Conservation (phyloP, 805 yeast genomes). For the Ogataea methylovora region DNA sequence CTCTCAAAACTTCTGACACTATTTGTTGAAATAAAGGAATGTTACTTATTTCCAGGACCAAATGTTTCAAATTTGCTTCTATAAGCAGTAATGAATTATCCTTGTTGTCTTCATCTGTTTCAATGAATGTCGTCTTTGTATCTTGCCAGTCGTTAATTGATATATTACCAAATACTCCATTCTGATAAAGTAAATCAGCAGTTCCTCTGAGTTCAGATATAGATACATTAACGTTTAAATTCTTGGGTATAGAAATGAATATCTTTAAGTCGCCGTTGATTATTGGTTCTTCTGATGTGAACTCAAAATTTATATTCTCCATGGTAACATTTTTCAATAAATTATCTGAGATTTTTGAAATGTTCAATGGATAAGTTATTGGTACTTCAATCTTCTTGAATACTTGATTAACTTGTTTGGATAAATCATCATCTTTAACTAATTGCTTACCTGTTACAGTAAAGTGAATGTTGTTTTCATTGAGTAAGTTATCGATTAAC, state of each 20-base stretch:
- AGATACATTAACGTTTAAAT: conserved; percentile 13
- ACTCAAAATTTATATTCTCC: conserved; percentile 26
- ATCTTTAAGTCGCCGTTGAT: conserved; percentile 32
- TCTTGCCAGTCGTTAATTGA: conserved; percentile 37
- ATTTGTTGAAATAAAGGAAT: conserved; percentile 33
- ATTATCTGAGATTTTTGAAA: conserved; percentile 4
- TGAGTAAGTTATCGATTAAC: conserved; percentile 6
- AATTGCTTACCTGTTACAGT: conserved; percentile 7
- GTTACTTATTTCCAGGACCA: conserved; percentile 35
- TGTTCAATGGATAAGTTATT: conserved; percentile 10
- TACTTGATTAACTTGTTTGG: conserved; percentile 5
- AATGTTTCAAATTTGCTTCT: conserved; percentile 31
- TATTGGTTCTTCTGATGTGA: conserved; percentile 27
- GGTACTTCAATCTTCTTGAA: conserved; percentile 12
- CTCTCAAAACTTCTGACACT: conserved; percentile 30
- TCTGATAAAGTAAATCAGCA: conserved; percentile 31
- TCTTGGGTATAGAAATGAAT: conserved; percentile 23
- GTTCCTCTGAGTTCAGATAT: conserved; percentile 32
- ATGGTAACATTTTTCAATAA: conserved; percentile 30
- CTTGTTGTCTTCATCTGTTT: conserved; percentile 10
- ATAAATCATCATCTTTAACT: background rate
- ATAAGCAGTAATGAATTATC: conserved; percentile 24
- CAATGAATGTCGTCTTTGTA: conserved; percentile 29
- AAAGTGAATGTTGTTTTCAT: conserved; percentile 6
- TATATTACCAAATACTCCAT: conserved; percentile 34